Evolutionary conservation across 352 stramenopile species (phyloP).

Genomic region (Globisporangium radiosum): DNA sequence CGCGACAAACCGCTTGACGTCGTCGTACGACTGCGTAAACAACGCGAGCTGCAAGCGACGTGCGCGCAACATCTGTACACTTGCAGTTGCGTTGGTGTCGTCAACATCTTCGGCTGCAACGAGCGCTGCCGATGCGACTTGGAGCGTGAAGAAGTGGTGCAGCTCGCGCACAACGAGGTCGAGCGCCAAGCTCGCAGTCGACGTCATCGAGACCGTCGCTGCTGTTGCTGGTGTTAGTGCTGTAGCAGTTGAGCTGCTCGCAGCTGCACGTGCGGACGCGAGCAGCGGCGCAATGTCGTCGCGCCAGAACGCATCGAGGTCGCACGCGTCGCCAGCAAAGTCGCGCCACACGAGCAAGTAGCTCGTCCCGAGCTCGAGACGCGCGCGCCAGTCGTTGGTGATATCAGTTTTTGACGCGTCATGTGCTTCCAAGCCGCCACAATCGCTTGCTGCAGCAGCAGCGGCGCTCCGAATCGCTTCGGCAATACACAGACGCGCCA

Average conservation of each 20-base stretch:
- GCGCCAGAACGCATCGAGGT: slow-evolving; percentile 31
- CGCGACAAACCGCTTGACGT: slow-evolving; percentile 7
- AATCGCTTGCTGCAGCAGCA: not conserved
- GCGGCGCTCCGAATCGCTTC: slow-evolving; percentile 10
- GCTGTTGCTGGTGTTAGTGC: not conserved
- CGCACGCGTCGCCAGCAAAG: slow-evolving; percentile 18
- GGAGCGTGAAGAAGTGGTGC: slow-evolving; percentile 45
- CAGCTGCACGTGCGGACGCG: not conserved
- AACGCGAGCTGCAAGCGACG: slow-evolving; percentile 2
- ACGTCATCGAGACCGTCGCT: no score
- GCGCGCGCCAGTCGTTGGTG: slow-evolving; percentile 8
- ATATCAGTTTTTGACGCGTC: no score
- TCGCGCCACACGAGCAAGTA: slow-evolving; percentile 44
- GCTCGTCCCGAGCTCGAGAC: slow-evolving; percentile 34
- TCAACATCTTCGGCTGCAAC: not conserved
- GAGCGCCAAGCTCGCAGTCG: not conserved
- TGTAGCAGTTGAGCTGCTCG: not conserved
- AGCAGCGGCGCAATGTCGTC: slow-evolving; percentile 23
- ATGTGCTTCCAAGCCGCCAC: no score
- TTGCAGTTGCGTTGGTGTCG: not conserved
- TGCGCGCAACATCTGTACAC: not conserved
- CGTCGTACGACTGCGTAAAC: slow-evolving; percentile 8
- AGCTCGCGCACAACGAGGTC: slow-evolving; percentile 19
- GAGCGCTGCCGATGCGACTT: slow-evolving; percentile 12
- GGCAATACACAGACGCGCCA: slow-evolving; percentile 29